Evolutionary conservation across 2,329 filamentous ascomycete genomes (phyloP), one percentile per base, ranked within the genome.

Genomic region (Teratosphaeria gauchensis): DNA sequence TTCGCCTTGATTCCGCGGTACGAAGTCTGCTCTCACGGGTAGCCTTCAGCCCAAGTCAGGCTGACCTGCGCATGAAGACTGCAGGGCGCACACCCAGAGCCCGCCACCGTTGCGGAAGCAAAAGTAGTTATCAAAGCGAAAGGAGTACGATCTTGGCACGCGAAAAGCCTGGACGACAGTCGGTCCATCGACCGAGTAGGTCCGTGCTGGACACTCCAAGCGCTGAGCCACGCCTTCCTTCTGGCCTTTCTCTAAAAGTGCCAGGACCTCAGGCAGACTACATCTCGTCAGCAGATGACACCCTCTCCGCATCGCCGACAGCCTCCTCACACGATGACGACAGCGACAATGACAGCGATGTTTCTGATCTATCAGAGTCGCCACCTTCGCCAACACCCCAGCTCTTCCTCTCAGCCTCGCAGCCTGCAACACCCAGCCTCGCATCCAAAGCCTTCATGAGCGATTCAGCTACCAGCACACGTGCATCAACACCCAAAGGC

Each of bases 1-100:
- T 96, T 53, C 90, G 91, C 3, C 76, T 97, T 1, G 89, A 94
- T 69, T 80, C 83, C 21, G 87, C 88, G 1, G 87, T 92, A 1
- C 85, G 88, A 62, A 78, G 80, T 11, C 76, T 91, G 31, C 80
- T 87, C 32, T 82, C 86, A 2, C 78, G 84, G 3, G 84, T 90
- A 2, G 84, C 86, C 16, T 90, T 90, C 67, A 86, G 83, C 32
- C 79, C 83, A 56, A 85, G 82, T 63, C 84, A 87, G 62, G 79
- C 83, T 9, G 80, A 87, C 61, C 69, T 87, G 35, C 77, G 84
- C 19, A 64, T 71, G 30, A 19, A 48, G 4, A 35, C 16, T 24
- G 24, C 46, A 11, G n/a, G 24, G 52, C 55, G 46, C 5, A 7
- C 46, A 3, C 30, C 24, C 8, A 57, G 51, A 31, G 51, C 38